These are phyloP conservation scores for Chlamydomonas sphaeroides DNA, from an alignment of 139 green algal species.

Conservation along the genomic window DNA sequence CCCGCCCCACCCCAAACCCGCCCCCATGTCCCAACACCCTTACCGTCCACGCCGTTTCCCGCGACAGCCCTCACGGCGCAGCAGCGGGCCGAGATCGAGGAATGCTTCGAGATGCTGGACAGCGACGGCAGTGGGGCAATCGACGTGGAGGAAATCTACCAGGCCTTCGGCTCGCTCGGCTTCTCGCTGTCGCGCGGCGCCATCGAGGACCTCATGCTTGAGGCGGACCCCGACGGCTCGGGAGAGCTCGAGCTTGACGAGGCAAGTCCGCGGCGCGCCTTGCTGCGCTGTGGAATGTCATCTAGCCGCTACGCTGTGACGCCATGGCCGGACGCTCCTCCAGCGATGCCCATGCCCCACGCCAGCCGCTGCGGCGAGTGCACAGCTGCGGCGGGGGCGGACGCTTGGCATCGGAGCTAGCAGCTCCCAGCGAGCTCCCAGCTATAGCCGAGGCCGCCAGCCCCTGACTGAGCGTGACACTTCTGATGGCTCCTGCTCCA, in stretches of 20 bases:
- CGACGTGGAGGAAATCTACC: conserved; percentile 20
- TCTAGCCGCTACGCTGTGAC: too few relatives aligned
- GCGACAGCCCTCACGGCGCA: conserved; percentile 3
- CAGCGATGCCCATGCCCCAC: too few relatives aligned
- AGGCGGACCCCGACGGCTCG: conserved; percentile 7
- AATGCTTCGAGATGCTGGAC: conserved; percentile 33
- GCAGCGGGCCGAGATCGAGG: conserved; percentile 23
- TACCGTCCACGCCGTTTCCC: not conserved
- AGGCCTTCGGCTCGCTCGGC: not conserved
- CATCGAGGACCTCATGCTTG: conserved; percentile 8
- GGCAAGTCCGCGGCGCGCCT: conserved; percentile 2
- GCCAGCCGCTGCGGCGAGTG: too few relatives aligned
- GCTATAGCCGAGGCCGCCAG: too few relatives aligned
- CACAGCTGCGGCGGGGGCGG: too few relatives aligned
- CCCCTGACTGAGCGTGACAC: too few relatives aligned
- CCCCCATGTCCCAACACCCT: not conserved
- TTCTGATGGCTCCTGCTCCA: too few relatives aligned
- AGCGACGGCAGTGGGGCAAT: conserved; percentile 12
- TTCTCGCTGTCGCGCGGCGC: not conserved
- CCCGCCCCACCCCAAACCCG: too few relatives aligned
- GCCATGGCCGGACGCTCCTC: too few relatives aligned
- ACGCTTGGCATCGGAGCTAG: too few relatives aligned
- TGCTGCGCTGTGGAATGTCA: too few relatives aligned
- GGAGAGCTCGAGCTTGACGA: conserved; percentile 33
- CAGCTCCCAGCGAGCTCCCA: too few relatives aligned